Conservation (phyloP, 75 land plant genomes). For the Cupressus sempervirens region DNA sequence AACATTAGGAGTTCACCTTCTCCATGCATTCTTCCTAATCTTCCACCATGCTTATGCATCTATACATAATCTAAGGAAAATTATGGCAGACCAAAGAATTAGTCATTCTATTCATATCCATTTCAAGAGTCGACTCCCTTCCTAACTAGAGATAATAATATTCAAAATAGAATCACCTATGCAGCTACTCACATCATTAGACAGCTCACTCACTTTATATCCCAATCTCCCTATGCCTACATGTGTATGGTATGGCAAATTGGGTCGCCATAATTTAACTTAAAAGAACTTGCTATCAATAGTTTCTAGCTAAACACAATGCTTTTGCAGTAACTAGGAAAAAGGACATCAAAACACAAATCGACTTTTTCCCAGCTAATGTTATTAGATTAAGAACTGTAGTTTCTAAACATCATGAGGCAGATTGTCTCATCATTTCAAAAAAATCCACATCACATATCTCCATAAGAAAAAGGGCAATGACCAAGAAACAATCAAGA, state of each 20-base stretch:
- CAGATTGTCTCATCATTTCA: background rate
- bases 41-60: too few relatives aligned
- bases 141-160: too few relatives aligned
- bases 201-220: too few relatives aligned
- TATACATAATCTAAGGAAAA: too few relatives aligned
- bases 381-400: background rate
- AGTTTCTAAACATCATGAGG: background rate
- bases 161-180: too few relatives aligned
- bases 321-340: background rate
- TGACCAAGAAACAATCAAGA: background rate
- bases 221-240: background rate
- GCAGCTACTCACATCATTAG: too few relatives aligned
- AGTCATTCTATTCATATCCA: too few relatives aligned
- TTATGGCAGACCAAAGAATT: too few relatives aligned
- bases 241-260: background rate
- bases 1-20: too few relatives aligned
- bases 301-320: background rate
- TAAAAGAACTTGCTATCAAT: background rate
- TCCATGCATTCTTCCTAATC: too few relatives aligned
- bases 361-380: background rate
- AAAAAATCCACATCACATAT: background rate
- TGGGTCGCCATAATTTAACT: background rate
- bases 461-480: background rate
- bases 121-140: too few relatives aligned
- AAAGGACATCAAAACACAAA: background rate